Base-by-base conservation (phyloP, 139 green algal genomes). In the Chlamydomonas sp. region DNA sequence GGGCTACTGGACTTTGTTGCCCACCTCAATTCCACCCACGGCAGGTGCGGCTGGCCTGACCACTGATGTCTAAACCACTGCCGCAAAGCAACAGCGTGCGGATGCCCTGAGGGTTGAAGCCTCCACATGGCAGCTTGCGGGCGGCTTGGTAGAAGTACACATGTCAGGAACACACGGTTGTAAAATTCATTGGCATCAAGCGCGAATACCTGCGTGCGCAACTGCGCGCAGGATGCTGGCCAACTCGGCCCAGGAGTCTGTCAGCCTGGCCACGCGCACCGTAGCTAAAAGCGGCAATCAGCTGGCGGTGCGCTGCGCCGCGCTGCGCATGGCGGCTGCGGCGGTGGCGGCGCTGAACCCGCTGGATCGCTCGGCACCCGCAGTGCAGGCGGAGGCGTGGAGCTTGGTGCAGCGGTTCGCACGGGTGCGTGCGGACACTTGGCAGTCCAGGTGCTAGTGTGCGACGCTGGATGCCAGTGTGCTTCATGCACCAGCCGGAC, bases 381-480 rank as follows among this genome's bases (percentile, higher is more conserved):
- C 86, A 2, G 81, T 95, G 63, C 96, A 97, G 77, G 80, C 87
- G 20, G 95, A 98, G 18, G 94, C 93, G 1, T 92, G 94, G 72
- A 92, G 90, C 60, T 77, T 94, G 3, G 90, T 92, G 10, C 84
- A 93, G 57, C 86, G 75, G 14, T 66, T 82, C 6, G 59, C 80
- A 4, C 94, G 92, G 92, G 94, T 93, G 84, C 12, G 69, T 63
- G 12, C 9, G 5, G 20, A 78, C 20, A 20, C 20, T 20, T 15
- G 63, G 8, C 63, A 15, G 63, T 8, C 8, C 63, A 10, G 10
- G 63, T 15, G 8, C 63, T 68, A 10, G 7, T 68, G 63, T 68
- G 63, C 10, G 8, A 10, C 63, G 63, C 63, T 10, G 10, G 63
- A 10, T 49, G 31, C 31, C 31, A 49, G 31, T 49, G 31, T 49